These are phyloP conservation scores for Centella asiatica DNA, from an alignment of 129 eudicot genomes.

Conservation along the genomic window DNA sequence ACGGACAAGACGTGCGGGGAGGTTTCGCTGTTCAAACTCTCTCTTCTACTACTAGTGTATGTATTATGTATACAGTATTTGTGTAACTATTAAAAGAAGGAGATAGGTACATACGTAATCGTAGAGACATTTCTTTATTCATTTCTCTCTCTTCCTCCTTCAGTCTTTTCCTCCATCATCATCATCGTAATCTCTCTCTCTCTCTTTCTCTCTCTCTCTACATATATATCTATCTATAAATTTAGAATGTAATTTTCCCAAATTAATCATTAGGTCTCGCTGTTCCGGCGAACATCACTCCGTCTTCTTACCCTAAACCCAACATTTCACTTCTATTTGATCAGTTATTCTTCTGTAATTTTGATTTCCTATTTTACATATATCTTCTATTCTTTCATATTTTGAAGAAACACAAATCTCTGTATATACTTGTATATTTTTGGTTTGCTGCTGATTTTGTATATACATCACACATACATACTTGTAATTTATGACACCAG, in stretches of 20 bases:
- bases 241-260: not conserved
- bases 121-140: not conserved
- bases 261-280: constrained; percentile 7
- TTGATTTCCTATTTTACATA: no score
- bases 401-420: not conserved
- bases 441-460: not conserved
- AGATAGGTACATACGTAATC: constrained; percentile 22
- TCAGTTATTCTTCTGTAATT: no score
- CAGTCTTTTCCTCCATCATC: not conserved
- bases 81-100: not conserved
- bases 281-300: not conserved
- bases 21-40: not conserved
- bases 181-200: not conserved
- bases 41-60: not conserved
- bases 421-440: constrained; percentile 8
- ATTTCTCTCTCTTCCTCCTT: not conserved
- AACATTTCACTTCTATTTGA: no score
- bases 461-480: not conserved
- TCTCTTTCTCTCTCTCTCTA: constrained; percentile 12
- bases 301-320: not conserved
- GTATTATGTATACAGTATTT: no score
- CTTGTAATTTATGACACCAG: no score
- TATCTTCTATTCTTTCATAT: no score
- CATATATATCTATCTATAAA: not conserved
- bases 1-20: constrained; percentile 18